Base-by-base conservation (phyloP, 305 asterid genomes). In the Vinca major region DNA sequence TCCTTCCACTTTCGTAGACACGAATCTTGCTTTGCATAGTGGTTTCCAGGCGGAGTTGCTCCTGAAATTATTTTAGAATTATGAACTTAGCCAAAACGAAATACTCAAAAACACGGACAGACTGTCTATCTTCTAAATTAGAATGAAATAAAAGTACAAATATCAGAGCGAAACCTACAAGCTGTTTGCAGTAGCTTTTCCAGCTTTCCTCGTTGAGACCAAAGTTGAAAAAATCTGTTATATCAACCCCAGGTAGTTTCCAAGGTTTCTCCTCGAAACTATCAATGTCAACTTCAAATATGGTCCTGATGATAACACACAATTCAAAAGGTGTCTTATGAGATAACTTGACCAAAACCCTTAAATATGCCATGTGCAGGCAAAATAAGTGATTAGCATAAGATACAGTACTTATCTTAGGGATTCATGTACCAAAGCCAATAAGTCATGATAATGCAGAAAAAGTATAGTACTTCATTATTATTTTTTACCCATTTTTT, bases 1-100 rank as follows among this genome's bases (percentile, higher is more conserved):
- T 80, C 77, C 99, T 85, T 64, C 91, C 96, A 80, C 96, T 89
- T 84, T 91, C 99, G 79, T 91, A 91, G 63, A 91, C 97, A 77
- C 95, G 95, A 73, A 94, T 94, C 80, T 82, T 89, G 83, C 95
- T 83, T 79, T 91, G 97, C 99, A 94, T 94, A 39, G 90, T 89
- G 53, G 90, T 86, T 86, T 84, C 99, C 62, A 88, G 83, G 45
- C 97, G 97, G 58, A 86, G 86, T 84, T 86, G 96, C 78, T 94
- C 97, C 97, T 94, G 82, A 54, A 80, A 60, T 75, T 61, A 58
- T 21, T 33, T 68, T 69, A 74, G 69, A 70, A 74, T 65, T 70
- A 78, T 66, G 66, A 71, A 52, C 67, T 1, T 60, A 40, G 4
- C 21, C 36, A 41, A 41, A 43, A 63, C 33, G 33, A 26, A 26